Evolutionary conservation across 768 basidiomycete genomes (phyloP).

Genomic region (Suillus discolor): DNA sequence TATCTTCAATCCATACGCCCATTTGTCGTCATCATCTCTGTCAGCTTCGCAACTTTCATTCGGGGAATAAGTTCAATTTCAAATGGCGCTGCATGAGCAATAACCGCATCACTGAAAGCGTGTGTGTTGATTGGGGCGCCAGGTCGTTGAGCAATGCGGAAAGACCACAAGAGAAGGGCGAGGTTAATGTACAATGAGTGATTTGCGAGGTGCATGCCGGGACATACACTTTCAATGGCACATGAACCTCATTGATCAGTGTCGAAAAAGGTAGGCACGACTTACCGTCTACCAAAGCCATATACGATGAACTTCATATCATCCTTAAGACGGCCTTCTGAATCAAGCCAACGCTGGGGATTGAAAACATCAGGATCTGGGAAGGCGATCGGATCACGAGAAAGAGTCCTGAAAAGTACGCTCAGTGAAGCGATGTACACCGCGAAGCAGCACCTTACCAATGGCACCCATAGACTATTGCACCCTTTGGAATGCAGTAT

Average conservation of each 20-base stretch:
- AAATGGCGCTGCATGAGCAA: constrained; percentile 46
- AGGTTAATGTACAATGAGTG: constrained; percentile 60
- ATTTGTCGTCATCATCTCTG: background rate
- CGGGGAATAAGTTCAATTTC: background rate
- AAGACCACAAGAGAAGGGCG: constrained; percentile 62
- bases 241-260: background rate
- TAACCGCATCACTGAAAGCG: constrained; percentile 60
- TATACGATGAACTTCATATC: background rate
- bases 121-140: constrained; percentile 54
- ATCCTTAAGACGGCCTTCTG: background rate
- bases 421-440: background rate
- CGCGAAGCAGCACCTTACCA: background rate
- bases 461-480: background rate
- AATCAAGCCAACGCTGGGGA: background rate
- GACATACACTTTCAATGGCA: background rate
- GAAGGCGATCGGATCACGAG: background rate
- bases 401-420: background rate
- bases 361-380: background rate
- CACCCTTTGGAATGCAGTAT: background rate
- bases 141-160: constrained; percentile 49
- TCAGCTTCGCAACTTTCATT: background rate
- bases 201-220: constrained; percentile 35
- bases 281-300: constrained; percentile 2
- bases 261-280: background rate
- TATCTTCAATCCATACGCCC: background rate